A percentile compares a stretch with the other conserved stretches of the same genome.
These are phyloP conservation scores for Rhynchospora tenuis DNA, from an alignment of 176 grass and related monocot species.

Conservation along the genomic window DNA sequence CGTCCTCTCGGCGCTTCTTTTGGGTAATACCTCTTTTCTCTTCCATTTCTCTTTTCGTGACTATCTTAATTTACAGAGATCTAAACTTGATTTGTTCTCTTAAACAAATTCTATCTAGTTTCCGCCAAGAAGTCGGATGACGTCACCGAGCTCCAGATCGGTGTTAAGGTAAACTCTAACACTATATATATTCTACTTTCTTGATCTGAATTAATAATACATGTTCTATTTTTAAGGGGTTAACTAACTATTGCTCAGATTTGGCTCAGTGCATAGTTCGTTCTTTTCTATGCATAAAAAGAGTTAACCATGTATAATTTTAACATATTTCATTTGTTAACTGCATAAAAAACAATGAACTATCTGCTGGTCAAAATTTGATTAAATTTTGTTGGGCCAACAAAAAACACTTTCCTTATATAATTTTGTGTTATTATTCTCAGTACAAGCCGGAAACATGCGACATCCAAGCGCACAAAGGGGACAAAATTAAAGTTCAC, in stretches of 20 bases:
- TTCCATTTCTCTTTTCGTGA: not conserved
- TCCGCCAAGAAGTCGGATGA: conserved; percentile 76
- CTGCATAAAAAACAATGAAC: too few species aligned
- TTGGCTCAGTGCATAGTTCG: too few species aligned
- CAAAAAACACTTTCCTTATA: too few species aligned
- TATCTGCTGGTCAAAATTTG: too few species aligned
- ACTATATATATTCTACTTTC: not conserved
- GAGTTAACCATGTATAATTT: too few species aligned
- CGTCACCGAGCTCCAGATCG: conserved; percentile 84
- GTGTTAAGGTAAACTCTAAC: conserved; percentile 47
- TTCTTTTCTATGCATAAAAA: too few species aligned
- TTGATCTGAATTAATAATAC: not conserved
- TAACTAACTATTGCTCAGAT: too few species aligned
- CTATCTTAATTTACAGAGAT: not conserved
- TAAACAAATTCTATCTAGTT: conserved; percentile 31
- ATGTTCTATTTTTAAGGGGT: too few species aligned
- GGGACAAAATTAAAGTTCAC: conserved; percentile 80
- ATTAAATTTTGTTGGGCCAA: too few species aligned
- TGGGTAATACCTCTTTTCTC: conserved; percentile 23
- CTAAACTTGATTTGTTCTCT: not conserved
- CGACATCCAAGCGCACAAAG: conserved; percentile 75
- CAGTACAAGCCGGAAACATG: conserved; percentile 81
- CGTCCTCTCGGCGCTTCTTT: conserved; percentile 28
- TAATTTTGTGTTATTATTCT: conserved; percentile 20
- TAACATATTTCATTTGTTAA: too few species aligned